Evolutionary conservation across 495 filamentous ascomycete genomes (phyloP).

Genomic region (Massariosphaeria phaeospora): DNA sequence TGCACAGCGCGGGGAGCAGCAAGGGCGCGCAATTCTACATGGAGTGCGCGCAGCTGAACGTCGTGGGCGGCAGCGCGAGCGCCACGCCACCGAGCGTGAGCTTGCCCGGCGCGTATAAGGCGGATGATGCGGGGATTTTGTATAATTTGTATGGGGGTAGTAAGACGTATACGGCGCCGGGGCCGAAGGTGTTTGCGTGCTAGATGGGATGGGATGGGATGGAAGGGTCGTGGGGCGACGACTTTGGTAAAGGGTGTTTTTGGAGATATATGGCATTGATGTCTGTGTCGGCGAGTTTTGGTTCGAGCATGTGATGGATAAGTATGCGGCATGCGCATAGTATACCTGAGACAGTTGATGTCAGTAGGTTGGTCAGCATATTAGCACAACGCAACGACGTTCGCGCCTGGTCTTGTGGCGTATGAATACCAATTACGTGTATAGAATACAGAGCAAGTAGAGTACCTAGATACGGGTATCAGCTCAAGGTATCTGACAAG

Average conservation of each 20-base stretch:
- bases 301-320: too few relatives aligned
- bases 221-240: too few relatives aligned
- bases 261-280: too few relatives aligned
- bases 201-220: conserved; percentile 1
- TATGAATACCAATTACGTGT: too few relatives aligned
- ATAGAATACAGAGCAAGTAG: too few relatives aligned
- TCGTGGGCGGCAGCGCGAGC: conserved; percentile 11
- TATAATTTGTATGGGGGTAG: conserved; percentile 14
- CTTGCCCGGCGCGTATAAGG: conserved; percentile 24
- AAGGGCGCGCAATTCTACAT: conserved; percentile 51
- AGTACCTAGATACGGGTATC: neutral
- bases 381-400: too few relatives aligned
- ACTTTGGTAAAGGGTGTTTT: too few relatives aligned
- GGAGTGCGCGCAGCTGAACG: conserved; percentile 30
- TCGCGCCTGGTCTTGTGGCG: too few relatives aligned
- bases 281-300: too few relatives aligned
- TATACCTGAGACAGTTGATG: too few relatives aligned
- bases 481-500: neutral
- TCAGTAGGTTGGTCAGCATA: too few relatives aligned
- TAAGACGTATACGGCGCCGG: conserved; percentile 24
- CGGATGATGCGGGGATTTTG: conserved; percentile 16
- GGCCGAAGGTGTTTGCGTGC: conserved; percentile 22
- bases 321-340: too few relatives aligned
- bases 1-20: conserved; percentile 42
- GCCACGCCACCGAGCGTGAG: conserved; percentile 19